A percentile compares a stretch with the other conserved stretches of the same genome.
These are phyloP conservation scores for Moesziomyces parantarcticus DNA, from an alignment of 1,284 basidiomycete genomes.

Conservation along the genomic window DNA sequence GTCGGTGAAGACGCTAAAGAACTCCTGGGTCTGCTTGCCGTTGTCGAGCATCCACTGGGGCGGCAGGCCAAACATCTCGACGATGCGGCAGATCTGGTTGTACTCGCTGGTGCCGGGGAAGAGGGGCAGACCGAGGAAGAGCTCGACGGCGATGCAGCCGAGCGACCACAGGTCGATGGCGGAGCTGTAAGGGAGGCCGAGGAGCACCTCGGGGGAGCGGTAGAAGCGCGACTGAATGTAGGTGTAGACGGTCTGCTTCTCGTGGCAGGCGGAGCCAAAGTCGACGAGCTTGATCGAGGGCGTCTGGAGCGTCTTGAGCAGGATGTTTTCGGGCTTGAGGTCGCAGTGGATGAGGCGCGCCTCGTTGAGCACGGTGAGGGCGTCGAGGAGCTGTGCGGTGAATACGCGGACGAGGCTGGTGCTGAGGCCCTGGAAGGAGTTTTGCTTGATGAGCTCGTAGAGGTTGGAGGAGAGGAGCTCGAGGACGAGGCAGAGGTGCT, in stretches of 20 bases:
- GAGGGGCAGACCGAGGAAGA: conserved; percentile 93
- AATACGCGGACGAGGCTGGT: conserved; percentile 98
- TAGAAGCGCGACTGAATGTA: conserved; percentile 99
- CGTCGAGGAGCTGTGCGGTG: conserved; percentile 92
- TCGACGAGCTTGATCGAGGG: conserved; percentile 99
- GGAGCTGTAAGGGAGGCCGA: conserved; percentile 92
- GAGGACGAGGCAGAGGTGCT: conserved; percentile 96
- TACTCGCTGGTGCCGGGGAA: conserved; percentile 99
- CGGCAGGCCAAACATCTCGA: conserved; percentile 96
- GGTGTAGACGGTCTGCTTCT: conserved; percentile 97
- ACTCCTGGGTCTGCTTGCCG: conserved; percentile 94
- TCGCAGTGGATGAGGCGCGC: conserved; percentile 97
- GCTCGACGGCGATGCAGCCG: conserved; percentile 95
- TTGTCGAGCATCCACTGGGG: conserved; percentile 93
- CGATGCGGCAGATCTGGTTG: conserved; percentile 94
- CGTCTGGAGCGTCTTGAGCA: conserved; percentile 77
- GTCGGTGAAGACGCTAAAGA: conserved; percentile 85
- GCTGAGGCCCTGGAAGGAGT: conserved; percentile 96
- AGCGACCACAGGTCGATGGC: conserved; percentile 96
- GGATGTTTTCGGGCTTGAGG: conserved; percentile 76
- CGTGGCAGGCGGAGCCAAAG: conserved; percentile 98
- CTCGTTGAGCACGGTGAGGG: conserved; percentile 90
- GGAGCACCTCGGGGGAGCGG: conserved; percentile 94
- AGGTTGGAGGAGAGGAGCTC: conserved; percentile 96
- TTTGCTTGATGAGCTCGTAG: conserved; percentile 99